Evolutionary conservation across 306 rosid genomes (phyloP).

Genomic region (Betula pendula): DNA sequence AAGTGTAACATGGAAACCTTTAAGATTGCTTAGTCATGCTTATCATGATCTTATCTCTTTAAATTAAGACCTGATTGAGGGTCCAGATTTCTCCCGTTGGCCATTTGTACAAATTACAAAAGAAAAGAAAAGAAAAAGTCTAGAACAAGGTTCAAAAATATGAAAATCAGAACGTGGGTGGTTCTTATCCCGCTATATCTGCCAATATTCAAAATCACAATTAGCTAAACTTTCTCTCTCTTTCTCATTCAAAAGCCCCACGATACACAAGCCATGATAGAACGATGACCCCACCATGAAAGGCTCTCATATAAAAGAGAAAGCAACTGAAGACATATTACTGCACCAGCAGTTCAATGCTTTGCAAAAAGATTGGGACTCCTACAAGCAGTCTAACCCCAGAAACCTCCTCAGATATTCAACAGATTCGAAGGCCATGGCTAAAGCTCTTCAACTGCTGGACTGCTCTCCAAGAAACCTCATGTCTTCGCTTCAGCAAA

Average conservation of each 20-base stretch:
- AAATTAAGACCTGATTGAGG: no score
- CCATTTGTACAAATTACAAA: no score
- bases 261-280: not conserved
- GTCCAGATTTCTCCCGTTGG: no score
- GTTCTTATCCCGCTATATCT: conserved; percentile 26
- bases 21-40: not conserved
- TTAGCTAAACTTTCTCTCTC: conserved; percentile 8
- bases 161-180: conserved; percentile 15
- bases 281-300: conserved; percentile 41
- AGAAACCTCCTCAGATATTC: conserved; percentile 11
- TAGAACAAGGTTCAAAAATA: not conserved
- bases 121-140: not conserved
- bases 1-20: not conserved
- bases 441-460: conserved; percentile 22
- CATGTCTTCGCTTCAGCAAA: conserved; percentile 50
- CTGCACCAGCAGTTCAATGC: conserved; percentile 33
- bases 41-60: not conserved
- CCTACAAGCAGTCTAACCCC: conserved; percentile 40
- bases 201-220: conserved; percentile 25
- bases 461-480: conserved; percentile 43
- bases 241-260: conserved; percentile 3
- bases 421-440: not conserved
- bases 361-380: conserved; percentile 51
- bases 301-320: conserved; percentile 24
- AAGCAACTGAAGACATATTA: conserved; percentile 6